These are phyloP conservation scores for Peronospora farinosa DNA, from an alignment of 352 stramenopile genomes.

Conservation along the genomic window DNA sequence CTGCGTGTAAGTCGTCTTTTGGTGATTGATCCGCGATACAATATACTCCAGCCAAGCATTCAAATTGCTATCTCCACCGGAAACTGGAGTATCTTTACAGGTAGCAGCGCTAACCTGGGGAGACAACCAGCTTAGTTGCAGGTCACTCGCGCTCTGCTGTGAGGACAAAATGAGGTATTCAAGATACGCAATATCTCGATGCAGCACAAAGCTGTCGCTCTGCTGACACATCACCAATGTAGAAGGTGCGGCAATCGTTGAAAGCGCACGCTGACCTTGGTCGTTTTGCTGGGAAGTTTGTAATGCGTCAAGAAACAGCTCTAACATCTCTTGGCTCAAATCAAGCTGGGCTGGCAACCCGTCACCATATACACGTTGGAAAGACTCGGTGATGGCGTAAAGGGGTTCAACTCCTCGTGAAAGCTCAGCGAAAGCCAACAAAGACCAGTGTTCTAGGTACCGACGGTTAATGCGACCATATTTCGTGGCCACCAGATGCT, in stretches of 20 bases:
- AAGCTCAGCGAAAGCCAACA: constrained; percentile 57
- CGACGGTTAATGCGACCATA: constrained; percentile 51
- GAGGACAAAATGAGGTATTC: constrained; percentile 50
- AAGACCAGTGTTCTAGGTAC: constrained; percentile 73
- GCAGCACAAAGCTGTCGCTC: constrained; percentile 42
- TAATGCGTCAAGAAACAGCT: constrained; percentile 37
- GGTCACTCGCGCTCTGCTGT: constrained; percentile 13
- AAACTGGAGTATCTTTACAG: not conserved
- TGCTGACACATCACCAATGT: constrained; percentile 59
- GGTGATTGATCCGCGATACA: constrained; percentile 18
- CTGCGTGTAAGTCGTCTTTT: constrained; percentile 19
- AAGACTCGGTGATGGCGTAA: constrained; percentile 44
- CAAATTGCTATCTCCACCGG: constrained; percentile 1
- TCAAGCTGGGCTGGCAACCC: constrained; percentile 38
- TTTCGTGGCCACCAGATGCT: constrained; percentile 22
- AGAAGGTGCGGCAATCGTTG: constrained; percentile 25
- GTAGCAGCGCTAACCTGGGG: constrained; percentile 9
- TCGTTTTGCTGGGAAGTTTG: constrained; percentile 11
- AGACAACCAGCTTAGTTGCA: constrained; percentile 31
- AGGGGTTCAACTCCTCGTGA: constrained; percentile 43
- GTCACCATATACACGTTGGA: constrained; percentile 60
- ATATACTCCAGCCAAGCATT: constrained; percentile 36
- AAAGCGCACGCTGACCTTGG: constrained; percentile 36
- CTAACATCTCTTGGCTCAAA: constrained; percentile 33
- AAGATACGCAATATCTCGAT: constrained; percentile 54